phyloP scores from a whole-genome alignment of 2,329 filamentous ascomycete genomes.

The Fusarium odoratissimum region DNA sequence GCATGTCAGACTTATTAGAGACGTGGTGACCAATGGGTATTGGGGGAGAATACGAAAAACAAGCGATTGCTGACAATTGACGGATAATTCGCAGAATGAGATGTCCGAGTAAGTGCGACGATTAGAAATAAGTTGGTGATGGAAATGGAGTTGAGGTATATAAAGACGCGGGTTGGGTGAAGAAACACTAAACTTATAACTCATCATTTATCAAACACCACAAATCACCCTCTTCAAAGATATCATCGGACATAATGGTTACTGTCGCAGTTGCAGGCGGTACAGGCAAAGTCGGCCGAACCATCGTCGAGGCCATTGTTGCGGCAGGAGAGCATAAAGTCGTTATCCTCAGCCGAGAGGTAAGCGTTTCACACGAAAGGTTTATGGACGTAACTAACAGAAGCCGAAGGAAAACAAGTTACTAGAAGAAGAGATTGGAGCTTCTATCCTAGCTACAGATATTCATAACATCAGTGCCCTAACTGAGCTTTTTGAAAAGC shows the following conservation, averaged over 20 bases:
- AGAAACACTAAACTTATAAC: accelerated
- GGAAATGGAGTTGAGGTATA: not conserved
- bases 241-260: not conserved
- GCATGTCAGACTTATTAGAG: not conserved
- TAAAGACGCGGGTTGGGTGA: not conserved
- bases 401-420: not conserved
- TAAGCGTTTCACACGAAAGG: accelerated
- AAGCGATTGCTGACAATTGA: constrained; percentile 5
- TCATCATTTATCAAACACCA: not conserved
- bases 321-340: not conserved
- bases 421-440: not conserved
- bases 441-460: not conserved
- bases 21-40: not conserved
- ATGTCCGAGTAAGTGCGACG: not conserved
- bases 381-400: accelerated
- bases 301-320: constrained; percentile 1
- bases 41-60: not conserved
- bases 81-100: not conserved
- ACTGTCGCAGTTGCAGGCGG: constrained; percentile 16
- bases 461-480: not conserved
- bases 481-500: constrained; percentile 7
- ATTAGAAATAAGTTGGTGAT: not conserved
- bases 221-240: accelerated
- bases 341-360: constrained; percentile 2
- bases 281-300: constrained; percentile 14